These are phyloP conservation scores for Geotrichum restrictum DNA, from an alignment of 1,139 yeast genomes.

Conservation along the genomic window DNA sequence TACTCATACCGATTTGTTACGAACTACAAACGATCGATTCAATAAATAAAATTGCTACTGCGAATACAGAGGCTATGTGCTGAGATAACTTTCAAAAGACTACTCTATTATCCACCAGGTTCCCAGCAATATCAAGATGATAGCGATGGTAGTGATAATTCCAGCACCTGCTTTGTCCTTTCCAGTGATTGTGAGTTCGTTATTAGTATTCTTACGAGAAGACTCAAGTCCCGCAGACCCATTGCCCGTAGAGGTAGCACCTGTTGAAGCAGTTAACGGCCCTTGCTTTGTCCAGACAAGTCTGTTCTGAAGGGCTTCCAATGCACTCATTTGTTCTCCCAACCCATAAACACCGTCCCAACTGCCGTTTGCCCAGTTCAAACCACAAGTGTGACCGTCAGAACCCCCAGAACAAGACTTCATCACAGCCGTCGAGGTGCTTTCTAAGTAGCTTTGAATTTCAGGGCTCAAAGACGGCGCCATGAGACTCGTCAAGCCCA, in stretches of 20 bases:
- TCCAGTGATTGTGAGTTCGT: conserved; percentile 2
- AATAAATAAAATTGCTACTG: too few relatives aligned
- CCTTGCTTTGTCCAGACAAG: conserved; percentile 41
- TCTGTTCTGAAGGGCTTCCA: conserved; percentile 66
- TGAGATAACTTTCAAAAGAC: too few relatives aligned
- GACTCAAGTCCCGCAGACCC: conserved; percentile 34
- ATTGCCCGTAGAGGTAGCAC: conserved; percentile 45
- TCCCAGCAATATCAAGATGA: conserved; percentile 58
- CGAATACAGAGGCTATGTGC: too few relatives aligned
- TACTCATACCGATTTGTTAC: too few relatives aligned
- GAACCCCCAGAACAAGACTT: conserved; percentile 77
- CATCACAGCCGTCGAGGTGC: conserved; percentile 79
- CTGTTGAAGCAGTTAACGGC: conserved; percentile 35
- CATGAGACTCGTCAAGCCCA: conserved; percentile 69
- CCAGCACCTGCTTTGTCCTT: conserved; percentile 87
- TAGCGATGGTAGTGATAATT: conserved; percentile 68
- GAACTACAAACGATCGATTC: too few relatives aligned
- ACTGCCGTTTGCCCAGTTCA: conserved; percentile 62
- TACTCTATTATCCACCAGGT: conserved; percentile 64
- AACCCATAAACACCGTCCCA: conserved; percentile 82
- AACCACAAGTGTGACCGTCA: conserved; percentile 89
- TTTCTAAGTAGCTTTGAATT: conserved; percentile 51
- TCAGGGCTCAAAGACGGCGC: conserved; percentile 58
- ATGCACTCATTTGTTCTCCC: conserved; percentile 89
- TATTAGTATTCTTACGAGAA: conserved; percentile 15